These are phyloP conservation scores for Clonostachys rhizophaga DNA, from an alignment of 2,329 filamentous ascomycete species.

Conservation along the genomic window DNA sequence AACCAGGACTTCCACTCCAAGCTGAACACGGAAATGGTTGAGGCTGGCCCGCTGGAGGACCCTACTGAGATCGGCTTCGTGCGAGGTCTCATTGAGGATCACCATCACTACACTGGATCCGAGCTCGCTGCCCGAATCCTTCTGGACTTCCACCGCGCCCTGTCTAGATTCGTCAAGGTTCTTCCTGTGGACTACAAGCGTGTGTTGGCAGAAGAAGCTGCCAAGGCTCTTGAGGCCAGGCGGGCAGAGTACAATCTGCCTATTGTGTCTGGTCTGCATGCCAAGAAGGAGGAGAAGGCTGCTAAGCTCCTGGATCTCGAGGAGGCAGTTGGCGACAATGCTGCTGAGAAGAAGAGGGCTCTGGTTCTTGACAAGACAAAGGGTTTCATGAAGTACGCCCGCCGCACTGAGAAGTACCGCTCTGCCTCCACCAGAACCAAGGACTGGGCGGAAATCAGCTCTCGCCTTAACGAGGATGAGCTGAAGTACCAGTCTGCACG, in stretches of 20 bases:
- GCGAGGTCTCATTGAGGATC: slow-evolving; percentile 88
- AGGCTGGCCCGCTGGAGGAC: slow-evolving; percentile 78
- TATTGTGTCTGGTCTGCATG: slow-evolving; percentile 61
- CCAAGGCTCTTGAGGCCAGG: slow-evolving; percentile 80
- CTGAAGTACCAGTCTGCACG: slow-evolving; percentile 94
- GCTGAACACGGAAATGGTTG: slow-evolving; percentile 97
- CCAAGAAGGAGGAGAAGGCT: slow-evolving; percentile 62
- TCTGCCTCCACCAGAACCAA: slow-evolving; percentile 77
- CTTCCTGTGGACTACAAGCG: slow-evolving; percentile 95
- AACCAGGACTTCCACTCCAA: slow-evolving; percentile 86
- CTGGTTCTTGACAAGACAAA: slow-evolving; percentile 95
- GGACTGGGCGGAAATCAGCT: slow-evolving; percentile 90
- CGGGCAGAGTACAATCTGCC: slow-evolving; percentile 79
- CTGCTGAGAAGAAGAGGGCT: slow-evolving; percentile 83
- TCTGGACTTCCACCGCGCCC: slow-evolving; percentile 89
- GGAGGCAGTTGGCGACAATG: slow-evolving; percentile 79
- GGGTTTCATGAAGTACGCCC: slow-evolving; percentile 96
- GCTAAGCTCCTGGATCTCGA: slow-evolving; percentile 80
- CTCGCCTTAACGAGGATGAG: slow-evolving; percentile 86
- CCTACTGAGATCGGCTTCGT: slow-evolving; percentile 86
- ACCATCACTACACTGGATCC: slow-evolving; percentile 96
- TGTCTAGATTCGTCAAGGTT: slow-evolving; percentile 89
- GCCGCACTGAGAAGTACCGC: slow-evolving; percentile 90
- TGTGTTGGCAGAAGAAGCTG: slow-evolving; percentile 79
- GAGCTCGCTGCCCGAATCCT: slow-evolving; percentile 90